A percentile compares a stretch with the other conserved stretches of the same genome.
These are phyloP conservation scores for Kluyveromyces sp. DNA, from an alignment of 1,139 yeast genomes.

Conservation along the genomic window DNA sequence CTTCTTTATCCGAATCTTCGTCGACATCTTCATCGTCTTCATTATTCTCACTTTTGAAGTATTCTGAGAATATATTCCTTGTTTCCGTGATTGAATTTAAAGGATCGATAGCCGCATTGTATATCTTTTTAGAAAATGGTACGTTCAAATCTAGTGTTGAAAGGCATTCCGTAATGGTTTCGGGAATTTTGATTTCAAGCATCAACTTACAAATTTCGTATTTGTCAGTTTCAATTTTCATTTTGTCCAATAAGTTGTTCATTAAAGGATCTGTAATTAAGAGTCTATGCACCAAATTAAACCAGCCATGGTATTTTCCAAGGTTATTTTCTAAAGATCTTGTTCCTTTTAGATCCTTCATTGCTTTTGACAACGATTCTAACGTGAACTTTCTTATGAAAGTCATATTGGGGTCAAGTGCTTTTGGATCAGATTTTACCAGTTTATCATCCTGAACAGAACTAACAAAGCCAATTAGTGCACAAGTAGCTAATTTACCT, in stretches of 20 bases:
- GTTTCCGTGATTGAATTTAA: constrained; percentile 55
- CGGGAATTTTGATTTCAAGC: constrained; percentile 58
- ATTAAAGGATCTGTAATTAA: constrained; percentile 36
- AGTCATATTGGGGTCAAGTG: constrained; percentile 59
- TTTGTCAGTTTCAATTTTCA: constrained; percentile 48
- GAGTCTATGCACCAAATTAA: constrained; percentile 24
- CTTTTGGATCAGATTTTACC: constrained; percentile 38
- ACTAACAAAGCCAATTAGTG: constrained; percentile 56
- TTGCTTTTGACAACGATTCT: constrained; percentile 56
- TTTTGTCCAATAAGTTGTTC: constrained; percentile 42
- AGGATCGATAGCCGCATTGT: constrained; percentile 52
- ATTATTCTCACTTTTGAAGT: constrained; percentile 46
- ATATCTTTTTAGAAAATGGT: constrained; percentile 55
- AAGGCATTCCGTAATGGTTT: constrained; percentile 47
- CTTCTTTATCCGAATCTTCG: constrained; percentile 61
- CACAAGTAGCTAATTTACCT: constrained; percentile 32
- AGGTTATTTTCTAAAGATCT: constrained; percentile 23
- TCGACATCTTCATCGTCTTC: constrained; percentile 59
- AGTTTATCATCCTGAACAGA: constrained; percentile 40
- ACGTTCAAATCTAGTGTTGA: constrained; percentile 63
- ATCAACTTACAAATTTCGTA: constrained; percentile 55
- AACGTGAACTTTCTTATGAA: constrained; percentile 67
- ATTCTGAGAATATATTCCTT: constrained; percentile 50
- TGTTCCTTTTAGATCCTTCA: constrained; percentile 21
- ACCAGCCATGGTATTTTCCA: constrained; percentile 27